Evolutionary conservation across 495 filamentous ascomycete genomes (phyloP), one percentile per base, ranked within the genome.

Genomic region (Penicillium macrosclerotiorum): DNA sequence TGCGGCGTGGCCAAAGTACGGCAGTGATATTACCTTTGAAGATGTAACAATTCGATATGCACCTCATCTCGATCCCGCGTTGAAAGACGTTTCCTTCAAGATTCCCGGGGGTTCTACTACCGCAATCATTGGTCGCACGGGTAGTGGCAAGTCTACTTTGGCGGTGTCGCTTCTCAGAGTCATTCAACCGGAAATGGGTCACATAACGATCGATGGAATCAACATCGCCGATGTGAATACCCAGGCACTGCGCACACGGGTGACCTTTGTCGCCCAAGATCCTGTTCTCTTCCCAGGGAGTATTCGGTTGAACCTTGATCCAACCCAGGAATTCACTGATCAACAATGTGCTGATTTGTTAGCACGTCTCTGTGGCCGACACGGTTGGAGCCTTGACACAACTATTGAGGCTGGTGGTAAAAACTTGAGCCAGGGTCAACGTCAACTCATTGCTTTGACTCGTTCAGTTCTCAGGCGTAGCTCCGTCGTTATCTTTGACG

Each of bases 41-140:
- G 59, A 85, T 38, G 85, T 88, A 20, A 89, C 86, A 4, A 75
- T 93, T 36, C 78, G 81, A 42, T 93, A 94, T 54, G 87, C 88
- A 8, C 81, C 84, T 1, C 76, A 85, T 47, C 78, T 90, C 4
- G 82, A 87, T 6, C 81, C 86, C 5, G 80, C 86, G 0, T 65
- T 95, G 4, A 57, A 59, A 13, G 67, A 83, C 39, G 68, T 91
- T 27, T 80, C 74, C 11, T 77, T 92, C 44, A 75, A 67, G 2
- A 87, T 93, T 50, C 84, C 82, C 3, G 86, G 81, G 3, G 88
- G 88, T 4, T 78, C 83, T 5, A 92, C 83, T 30, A 82, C 72
- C 4, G 83, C 79, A 1, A 64, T 84, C 20, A 78, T 79, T 34
- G 81, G 81, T n/a, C 73, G 81, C 12, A 83, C 81, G 4, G 76